These are phyloP conservation scores for Maudiozyma pseudohumilis DNA, from an alignment of 805 yeast genomes.

Conservation along the genomic window DNA sequence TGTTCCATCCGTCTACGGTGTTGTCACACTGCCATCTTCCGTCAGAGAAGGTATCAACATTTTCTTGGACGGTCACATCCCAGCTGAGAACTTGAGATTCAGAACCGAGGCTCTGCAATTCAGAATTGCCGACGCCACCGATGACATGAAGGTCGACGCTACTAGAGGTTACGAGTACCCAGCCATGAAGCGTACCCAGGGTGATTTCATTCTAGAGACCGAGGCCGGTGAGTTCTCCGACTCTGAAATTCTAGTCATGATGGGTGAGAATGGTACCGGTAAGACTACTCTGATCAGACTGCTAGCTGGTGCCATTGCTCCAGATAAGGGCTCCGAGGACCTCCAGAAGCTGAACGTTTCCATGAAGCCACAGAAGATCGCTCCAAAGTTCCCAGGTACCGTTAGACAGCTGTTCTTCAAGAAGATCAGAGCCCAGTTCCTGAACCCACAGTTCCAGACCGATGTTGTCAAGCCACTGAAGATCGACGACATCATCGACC, in stretches of 20 bases:
- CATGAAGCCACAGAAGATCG: slow-evolving; percentile 98
- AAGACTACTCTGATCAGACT: slow-evolving; percentile 95
- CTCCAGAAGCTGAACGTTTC: slow-evolving; percentile 86
- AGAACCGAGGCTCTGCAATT: slow-evolving; percentile 93
- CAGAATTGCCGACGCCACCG: slow-evolving; percentile 84
- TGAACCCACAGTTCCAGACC: slow-evolving; percentile 95
- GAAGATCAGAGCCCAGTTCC: slow-evolving; percentile 87
- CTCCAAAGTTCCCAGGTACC: slow-evolving; percentile 97
- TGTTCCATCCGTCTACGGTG: slow-evolving; percentile 98
- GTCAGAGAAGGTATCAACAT: slow-evolving; percentile 99
- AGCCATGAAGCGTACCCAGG: slow-evolving; percentile 80
- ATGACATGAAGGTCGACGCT: slow-evolving; percentile 64
- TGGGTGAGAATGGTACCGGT: slow-evolving; percentile 99
- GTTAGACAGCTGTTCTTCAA: slow-evolving; percentile 96
- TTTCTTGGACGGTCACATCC: slow-evolving; percentile 96
- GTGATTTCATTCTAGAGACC: slow-evolving; percentile 81
- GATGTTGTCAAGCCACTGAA: slow-evolving; percentile 94
- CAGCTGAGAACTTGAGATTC: slow-evolving; percentile 92
- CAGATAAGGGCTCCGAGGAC: slow-evolving; percentile 67
- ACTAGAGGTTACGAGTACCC: slow-evolving; percentile 73
- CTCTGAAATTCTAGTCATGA: slow-evolving; percentile 95
- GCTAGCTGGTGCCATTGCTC: slow-evolving; percentile 84
- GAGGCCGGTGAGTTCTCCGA: slow-evolving; percentile 88
- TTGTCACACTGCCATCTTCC: slow-evolving; percentile 89
- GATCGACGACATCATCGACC: slow-evolving; percentile 91